These are phyloP conservation scores for Phytophthora pinifolia DNA, from an alignment of 352 stramenopile genomes.

Conservation along the genomic window DNA sequence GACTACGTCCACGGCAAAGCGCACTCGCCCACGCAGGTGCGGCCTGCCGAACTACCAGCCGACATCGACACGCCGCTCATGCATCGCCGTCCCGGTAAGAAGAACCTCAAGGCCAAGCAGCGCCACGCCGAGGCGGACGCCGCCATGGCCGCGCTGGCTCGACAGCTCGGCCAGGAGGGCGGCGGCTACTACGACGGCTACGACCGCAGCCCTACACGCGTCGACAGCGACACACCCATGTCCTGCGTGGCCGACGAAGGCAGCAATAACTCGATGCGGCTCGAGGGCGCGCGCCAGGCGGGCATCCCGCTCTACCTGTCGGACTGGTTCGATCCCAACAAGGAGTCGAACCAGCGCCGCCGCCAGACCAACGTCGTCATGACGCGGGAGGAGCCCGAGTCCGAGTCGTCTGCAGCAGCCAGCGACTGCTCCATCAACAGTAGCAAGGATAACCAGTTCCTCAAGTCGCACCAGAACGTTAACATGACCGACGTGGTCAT, in stretches of 20 bases:
- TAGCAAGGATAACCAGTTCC: conserved; percentile 26
- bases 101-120: conserved; percentile 39
- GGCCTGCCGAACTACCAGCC: conserved; percentile 28
- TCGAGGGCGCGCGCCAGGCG: conserved; percentile 54
- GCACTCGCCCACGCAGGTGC: conserved; percentile 34
- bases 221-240: conserved; percentile 33
- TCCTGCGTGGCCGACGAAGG: conserved; percentile 36
- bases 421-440: conserved; percentile 13
- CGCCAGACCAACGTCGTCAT: conserved; percentile 34
- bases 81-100: conserved; percentile 24
- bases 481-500: conserved; percentile 62
- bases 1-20: conserved; percentile 41
- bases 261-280: conserved; percentile 47
- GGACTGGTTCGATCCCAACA: conserved; percentile 43
- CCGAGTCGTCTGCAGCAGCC: conserved; percentile 14
- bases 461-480: conserved; percentile 52
- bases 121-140: conserved; percentile 15
- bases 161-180: conserved; percentile 33
- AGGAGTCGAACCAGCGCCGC: conserved; percentile 20
- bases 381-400: conserved; percentile 26
- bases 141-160: conserved; percentile 22
- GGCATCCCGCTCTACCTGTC: conserved; percentile 68
- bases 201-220: conserved; percentile 8
- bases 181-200: conserved; percentile 34
- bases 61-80: conserved; percentile 32